Base-by-base conservation (phyloP, 495 filamentous ascomycete species). In the Penicillium maclennaniae region DNA sequence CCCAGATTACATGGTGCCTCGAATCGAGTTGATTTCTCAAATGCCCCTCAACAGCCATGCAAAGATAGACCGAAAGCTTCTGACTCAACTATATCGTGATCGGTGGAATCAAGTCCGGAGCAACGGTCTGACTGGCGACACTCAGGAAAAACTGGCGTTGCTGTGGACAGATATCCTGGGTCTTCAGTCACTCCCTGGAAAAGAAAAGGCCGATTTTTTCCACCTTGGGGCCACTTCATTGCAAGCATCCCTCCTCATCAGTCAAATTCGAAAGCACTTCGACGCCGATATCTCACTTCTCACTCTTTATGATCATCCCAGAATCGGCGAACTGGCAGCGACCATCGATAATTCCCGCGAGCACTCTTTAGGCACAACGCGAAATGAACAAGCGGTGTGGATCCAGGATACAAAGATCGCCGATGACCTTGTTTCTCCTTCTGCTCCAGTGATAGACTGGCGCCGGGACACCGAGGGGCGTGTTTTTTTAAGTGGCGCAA, bases 401-500 rank as follows among this genome's bases (percentile, higher is more conserved):
- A 19, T 53, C 7, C 40, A 43, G 8, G 58, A 60, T 34, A 50
- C 45, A 12, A 45, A 43, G 19, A 42, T 54, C 3, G 53, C 20
- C 0, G 47, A 61, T 26, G 43, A 54, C 7, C 23, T 23, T 23
- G 23, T 41, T 57, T 1, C 39, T 14, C 21, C 23, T 44, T 10
- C 41, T 41, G 9, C 39, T 12, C 25, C 47, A 4, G 21, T 51
- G 5, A 23, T 23, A 21, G 55, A 59, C 38, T 59, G 60, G 56
- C 12, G 39, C 20, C 17, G 43, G 23, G 49, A 59, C 26, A 49
- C 44, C n/a, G 53, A 56, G 41, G 60, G 55, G 25, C 48, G 79
- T 5, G 72, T 89, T 4, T 83, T 92, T 55, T 69, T 91, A 6
- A 91, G 87, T 7, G 87, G 88, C 14, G 87, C 84, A 0, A 91